Evolutionary conservation across 495 filamentous ascomycete genomes (phyloP).

Genomic region (Hyaloscypha hepaticicola): DNA sequence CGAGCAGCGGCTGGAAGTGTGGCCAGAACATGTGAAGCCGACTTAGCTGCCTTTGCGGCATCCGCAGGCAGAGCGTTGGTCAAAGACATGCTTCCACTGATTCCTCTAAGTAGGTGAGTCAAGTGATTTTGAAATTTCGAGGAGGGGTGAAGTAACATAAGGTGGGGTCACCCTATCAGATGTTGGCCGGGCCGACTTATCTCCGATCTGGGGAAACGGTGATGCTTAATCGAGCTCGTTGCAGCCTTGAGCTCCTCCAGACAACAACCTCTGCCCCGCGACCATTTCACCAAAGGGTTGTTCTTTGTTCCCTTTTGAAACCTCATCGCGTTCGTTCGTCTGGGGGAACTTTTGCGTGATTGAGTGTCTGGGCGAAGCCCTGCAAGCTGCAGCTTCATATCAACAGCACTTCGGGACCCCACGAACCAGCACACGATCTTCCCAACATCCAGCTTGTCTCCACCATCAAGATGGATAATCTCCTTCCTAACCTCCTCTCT

Average conservation of each 20-base stretch:
- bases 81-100: constrained; percentile 59
- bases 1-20: constrained; percentile 62
- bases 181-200: neutral
- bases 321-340: neutral
- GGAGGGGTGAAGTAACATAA: constrained; percentile 12
- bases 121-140: constrained; percentile 9
- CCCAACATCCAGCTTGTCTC: neutral
- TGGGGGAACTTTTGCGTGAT: neutral
- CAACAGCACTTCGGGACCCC: neutral
- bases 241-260: constrained; percentile 10
- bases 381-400: neutral
- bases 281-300: neutral
- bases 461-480: constrained; percentile 33
- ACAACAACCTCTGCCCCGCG: neutral
- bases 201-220: constrained; percentile 2
- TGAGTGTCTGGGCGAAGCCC: neutral
- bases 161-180: neutral
- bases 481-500: constrained; percentile 39
- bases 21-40: constrained; percentile 67
- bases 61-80: constrained; percentile 68
- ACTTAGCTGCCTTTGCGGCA: constrained; percentile 66
- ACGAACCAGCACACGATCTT: neutral
- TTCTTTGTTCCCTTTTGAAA: neutral
- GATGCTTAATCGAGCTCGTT: neutral
- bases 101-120: constrained; percentile 5